phyloP scores from a whole-genome alignment of 192 early-diverging fungal genomes.

The Mortierella alpina region DNA sequence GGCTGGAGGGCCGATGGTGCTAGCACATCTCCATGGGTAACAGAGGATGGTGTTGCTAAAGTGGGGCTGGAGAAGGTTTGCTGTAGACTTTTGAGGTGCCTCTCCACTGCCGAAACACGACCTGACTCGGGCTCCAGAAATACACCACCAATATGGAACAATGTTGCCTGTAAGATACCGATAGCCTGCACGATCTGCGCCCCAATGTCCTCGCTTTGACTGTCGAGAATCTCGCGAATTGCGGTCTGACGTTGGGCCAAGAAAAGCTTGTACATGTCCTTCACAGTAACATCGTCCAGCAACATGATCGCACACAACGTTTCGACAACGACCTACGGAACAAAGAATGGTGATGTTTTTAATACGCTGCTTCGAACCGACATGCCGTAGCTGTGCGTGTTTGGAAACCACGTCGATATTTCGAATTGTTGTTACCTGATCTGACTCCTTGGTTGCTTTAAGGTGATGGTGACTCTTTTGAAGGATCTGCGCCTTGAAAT shows the following conservation, averaged over 20 bases:
- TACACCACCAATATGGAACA: constrained; percentile 51
- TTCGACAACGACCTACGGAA: constrained; percentile 59
- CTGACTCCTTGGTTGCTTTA: constrained; percentile 49
- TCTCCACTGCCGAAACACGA: constrained; percentile 41
- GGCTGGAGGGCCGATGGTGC: not conserved
- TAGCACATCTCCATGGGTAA: not conserved
- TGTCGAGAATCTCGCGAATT: constrained; percentile 53
- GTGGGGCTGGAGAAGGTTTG: constrained; percentile 49
- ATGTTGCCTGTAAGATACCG: constrained; percentile 48
- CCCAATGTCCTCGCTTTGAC: constrained; percentile 22
- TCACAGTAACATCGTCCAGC: constrained; percentile 67
- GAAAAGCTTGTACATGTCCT: constrained; percentile 64
- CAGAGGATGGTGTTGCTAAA: constrained; percentile 1
- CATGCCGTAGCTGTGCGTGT: not conserved
- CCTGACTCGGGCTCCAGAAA: constrained; percentile 24
- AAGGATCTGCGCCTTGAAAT: constrained; percentile 80
- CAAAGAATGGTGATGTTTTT: not conserved
- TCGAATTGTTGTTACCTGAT: constrained; percentile 54
- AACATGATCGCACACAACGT: constrained; percentile 75
- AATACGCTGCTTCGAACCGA: not conserved
- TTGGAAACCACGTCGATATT: not conserved
- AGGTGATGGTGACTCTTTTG: constrained; percentile 69
- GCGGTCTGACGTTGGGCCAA: constrained; percentile 63
- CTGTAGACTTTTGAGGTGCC: constrained; percentile 49
- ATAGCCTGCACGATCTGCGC: constrained; percentile 58